phyloP scores from a whole-genome alignment of 345 rosid genomes.

The Bruguiera gymnorhiza region DNA sequence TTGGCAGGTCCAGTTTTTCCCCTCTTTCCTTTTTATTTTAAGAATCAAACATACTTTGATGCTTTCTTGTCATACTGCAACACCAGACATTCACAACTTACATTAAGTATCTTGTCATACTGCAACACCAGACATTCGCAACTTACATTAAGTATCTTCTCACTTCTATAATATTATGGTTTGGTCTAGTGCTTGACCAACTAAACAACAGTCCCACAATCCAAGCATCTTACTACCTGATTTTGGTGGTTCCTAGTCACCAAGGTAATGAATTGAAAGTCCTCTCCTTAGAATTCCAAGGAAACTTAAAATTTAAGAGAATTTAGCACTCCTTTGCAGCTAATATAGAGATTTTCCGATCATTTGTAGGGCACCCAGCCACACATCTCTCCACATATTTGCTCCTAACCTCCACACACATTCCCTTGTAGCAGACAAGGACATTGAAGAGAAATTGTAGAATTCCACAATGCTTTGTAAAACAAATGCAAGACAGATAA shows the following conservation, averaged over 20 bases:
- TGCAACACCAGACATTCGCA: neutral
- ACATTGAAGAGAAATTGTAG: neutral
- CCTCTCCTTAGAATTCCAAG: too few species aligned
- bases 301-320: too few species aligned
- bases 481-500: conserved; percentile 17
- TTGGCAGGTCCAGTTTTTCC: neutral
- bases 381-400: neutral
- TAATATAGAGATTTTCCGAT: too few species aligned
- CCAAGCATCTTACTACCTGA: too few species aligned
- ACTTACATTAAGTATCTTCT: neutral
- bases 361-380: neutral
- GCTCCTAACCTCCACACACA: neutral
- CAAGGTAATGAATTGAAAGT: too few species aligned
- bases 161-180: too few species aligned
- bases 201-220: too few species aligned
- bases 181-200: too few species aligned
- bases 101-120: neutral
- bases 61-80: neutral
- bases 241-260: too few species aligned
- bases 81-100: neutral
- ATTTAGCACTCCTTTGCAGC: too few species aligned
- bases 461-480: conserved; percentile 1
- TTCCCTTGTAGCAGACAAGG: neutral
- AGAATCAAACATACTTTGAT: neutral
- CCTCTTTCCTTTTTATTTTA: neutral